Evolutionary conservation across 306 rosid genomes (phyloP), one percentile per base, ranked within the genome.

Genomic region (Castanospermum australe): DNA sequence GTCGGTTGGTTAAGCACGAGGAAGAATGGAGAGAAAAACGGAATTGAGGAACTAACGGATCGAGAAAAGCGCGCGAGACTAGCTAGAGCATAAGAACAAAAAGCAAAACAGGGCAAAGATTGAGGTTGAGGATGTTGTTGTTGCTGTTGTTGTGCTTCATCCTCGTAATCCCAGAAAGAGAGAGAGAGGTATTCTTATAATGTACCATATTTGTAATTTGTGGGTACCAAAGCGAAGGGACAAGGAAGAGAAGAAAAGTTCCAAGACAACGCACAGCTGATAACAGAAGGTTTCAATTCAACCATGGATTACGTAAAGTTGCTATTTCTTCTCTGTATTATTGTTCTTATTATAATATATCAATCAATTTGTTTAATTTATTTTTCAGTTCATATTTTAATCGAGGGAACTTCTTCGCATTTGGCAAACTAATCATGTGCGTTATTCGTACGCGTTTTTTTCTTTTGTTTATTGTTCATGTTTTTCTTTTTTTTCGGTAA

Each of bases 401-500:
- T 35, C 72, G 0, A 25, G 15, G 5, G 25, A 54, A 15, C 21
- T 67, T 8, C 54, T 35, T 71, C 30, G 24, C n/a, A 39, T 52
- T 68, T 52, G 78, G 78, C 44, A 39, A 73, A 66, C 74, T 17
- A 76, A 59, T 73, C 82, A 74, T 38, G 84, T 76, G 89, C 83
- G 91, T 80, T 20, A 36, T 45, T 63, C 10, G 32, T 30, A 88
- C 84, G 89, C 86, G 64, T 77, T 80, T 80, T 36, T 13, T 14
- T 24, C 6, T 55, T 8, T n/a, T n/a, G n/a, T n/a, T n/a, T n/a
- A n/a, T n/a, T n/a, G n/a, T n/a, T n/a, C n/a, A n/a, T n/a, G n/a
- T n/a, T 55, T 12, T 11, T 12, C 7, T 39, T 61, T 17, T n/a
- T 15, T 2, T 7, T 54, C n/a, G n/a, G n/a, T n/a, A 54, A 61